Evolutionary conservation across 2,329 filamentous ascomycete genomes (phyloP), one percentile per base, ranked within the genome.

Genomic region (Colletotrichum siamense): DNA sequence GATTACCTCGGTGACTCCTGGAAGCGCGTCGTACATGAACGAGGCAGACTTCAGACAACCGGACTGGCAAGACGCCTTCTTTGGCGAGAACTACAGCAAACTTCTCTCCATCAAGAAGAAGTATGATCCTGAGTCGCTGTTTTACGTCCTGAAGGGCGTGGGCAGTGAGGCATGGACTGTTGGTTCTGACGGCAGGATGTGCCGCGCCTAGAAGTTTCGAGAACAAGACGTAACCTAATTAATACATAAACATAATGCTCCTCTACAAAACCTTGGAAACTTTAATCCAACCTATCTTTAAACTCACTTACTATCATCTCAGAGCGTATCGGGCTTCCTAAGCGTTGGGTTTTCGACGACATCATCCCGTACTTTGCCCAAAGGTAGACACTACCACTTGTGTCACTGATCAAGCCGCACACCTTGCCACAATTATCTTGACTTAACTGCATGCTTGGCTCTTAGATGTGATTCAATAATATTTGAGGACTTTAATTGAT

Each of bases 161-260:
- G 90, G 89, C 0, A 89, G 88, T 71, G 89, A 91, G 69, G 80
- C 79, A 12, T 91, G 89, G 89, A 77, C 68, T 18, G 82, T 87
- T 9, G 81, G 80, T 15, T 82, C 80, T 7, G 73, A 82, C 70
- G 88, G 88, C 7, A 83, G 86, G 30, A 81, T 89, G 80, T 89
- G 88, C 75, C 85, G 15, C 16, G 72, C 68, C 12, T 74, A 26
- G n/a, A 1, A 52, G 44, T 1, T 52, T 22, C 0, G 1, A 3
- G 2, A 22, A 3, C n/a, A 22, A 22, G n/a, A 52, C 44, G 44
- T 24, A 52, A 13, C n/a, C n/a, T 52, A 52, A 0, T 13, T 52
- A 52, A 52, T 52, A 52, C 10, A 52, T 52, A 52, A 52, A 52
- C 44, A 52, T 52, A 52, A 52, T 52, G n/a, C 44, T 22, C 0